Evolutionary conservation across 2,329 filamentous ascomycete genomes (phyloP).

Genomic region (Pyrenophora teres): DNA sequence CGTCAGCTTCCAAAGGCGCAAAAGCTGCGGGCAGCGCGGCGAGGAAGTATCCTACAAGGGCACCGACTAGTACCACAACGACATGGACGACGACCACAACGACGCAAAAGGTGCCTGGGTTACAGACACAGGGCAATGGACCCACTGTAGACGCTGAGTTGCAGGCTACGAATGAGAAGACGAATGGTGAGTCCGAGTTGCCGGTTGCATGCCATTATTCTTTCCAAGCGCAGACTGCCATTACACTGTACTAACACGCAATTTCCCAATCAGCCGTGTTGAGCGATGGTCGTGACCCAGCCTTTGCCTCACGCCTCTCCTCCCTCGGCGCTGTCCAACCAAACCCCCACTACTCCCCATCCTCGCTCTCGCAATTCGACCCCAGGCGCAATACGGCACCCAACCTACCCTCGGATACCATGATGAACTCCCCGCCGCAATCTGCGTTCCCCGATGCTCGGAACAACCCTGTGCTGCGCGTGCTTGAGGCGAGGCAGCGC

Average conservation of each 20-base stretch:
- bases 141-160: conserved; percentile 49
- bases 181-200: conserved; percentile 40
- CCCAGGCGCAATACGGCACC: conserved; percentile 35
- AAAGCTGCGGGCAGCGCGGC: conserved; percentile 56
- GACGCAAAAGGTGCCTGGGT: no score
- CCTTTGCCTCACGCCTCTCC: conserved; percentile 81
- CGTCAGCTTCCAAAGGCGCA: conserved; percentile 61
- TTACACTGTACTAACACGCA: no score
- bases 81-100: conserved; percentile 28
- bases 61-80: conserved; percentile 46
- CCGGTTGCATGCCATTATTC: no score
- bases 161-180: conserved; percentile 46
- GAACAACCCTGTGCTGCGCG: conserved; percentile 60
- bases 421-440: conserved; percentile 38
- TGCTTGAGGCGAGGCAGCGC: conserved; percentile 57
- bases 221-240: no score
- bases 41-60: conserved; percentile 61
- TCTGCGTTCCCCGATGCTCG: conserved; percentile 40
- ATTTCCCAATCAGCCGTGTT: conserved; percentile 54
- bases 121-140: conserved; percentile 39
- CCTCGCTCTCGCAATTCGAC: conserved; percentile 56
- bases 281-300: conserved; percentile 64
- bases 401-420: conserved; percentile 31
- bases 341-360: conserved; percentile 60
- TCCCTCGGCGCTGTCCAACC: conserved; percentile 63